A percentile compares a stretch with the other conserved stretches of the same genome.
phyloP scores from a whole-genome alignment of 176 grass and related monocot species.

The Musa beccarii region DNA sequence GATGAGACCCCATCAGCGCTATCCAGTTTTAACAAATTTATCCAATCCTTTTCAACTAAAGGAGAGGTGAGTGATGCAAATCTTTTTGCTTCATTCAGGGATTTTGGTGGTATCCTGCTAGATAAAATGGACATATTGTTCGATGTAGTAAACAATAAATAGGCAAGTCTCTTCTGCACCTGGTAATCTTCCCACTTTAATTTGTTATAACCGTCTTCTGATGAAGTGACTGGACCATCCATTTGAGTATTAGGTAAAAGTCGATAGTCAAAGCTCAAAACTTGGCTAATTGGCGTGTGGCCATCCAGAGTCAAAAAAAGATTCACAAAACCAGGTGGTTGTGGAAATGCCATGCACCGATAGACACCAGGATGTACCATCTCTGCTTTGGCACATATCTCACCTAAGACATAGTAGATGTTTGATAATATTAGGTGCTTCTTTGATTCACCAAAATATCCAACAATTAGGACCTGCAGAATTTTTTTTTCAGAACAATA shows the following conservation, averaged over 20 bases:
- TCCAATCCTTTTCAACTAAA: slow-evolving; percentile 77
- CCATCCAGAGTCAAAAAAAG: slow-evolving; percentile 78
- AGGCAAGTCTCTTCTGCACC: slow-evolving; percentile 66
- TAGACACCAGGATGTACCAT: slow-evolving; percentile 70
- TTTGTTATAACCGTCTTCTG: slow-evolving; percentile 34
- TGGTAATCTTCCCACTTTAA: slow-evolving; percentile 30
- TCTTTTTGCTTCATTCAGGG: slow-evolving; percentile 44
- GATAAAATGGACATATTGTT: slow-evolving; percentile 24
- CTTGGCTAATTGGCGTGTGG: slow-evolving; percentile 57
- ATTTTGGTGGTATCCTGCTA: slow-evolving; percentile 42
- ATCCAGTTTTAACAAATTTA: slow-evolving; percentile 38
- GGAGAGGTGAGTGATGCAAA: slow-evolving; percentile 53
- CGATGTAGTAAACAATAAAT: slow-evolving; percentile 53
- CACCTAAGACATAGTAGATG: slow-evolving; percentile 60
- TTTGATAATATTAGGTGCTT: slow-evolving; percentile 36
- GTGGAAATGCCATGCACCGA: slow-evolving; percentile 39
- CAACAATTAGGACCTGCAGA: slow-evolving; percentile 70
- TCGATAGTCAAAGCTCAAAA: slow-evolving; percentile 66
- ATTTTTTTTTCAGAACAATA: slow-evolving; percentile 10
- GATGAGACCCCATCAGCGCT: slow-evolving; percentile 23
- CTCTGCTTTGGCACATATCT: slow-evolving; percentile 39
- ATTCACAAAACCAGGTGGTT: slow-evolving; percentile 51
- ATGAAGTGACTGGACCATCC: slow-evolving; percentile 15
- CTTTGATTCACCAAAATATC: slow-evolving; percentile 48
- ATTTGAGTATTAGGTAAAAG: slow-evolving; percentile 23